Evolutionary conservation across 73 alveolate species (phyloP).

Genomic region (Tetrahymena thermophila): DNA sequence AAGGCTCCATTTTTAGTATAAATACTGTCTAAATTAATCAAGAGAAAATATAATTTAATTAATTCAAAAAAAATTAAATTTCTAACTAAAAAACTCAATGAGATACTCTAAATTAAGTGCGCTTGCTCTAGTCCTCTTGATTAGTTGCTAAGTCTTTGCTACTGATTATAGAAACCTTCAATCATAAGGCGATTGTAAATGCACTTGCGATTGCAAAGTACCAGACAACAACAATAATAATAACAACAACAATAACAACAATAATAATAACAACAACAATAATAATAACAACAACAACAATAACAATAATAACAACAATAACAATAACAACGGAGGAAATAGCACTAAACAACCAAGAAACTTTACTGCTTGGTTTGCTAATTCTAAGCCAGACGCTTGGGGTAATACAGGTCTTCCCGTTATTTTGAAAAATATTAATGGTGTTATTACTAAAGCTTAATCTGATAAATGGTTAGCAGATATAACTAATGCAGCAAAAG

Average conservation of each 20-base stretch:
- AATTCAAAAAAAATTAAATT: too few relatives aligned
- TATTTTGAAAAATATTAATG: not conserved
- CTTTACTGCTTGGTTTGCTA: not conserved
- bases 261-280: not conserved
- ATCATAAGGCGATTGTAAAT: not conserved
- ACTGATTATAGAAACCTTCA: not conserved
- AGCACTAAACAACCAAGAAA: not conserved
- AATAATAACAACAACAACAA: not conserved
- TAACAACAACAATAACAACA: not conserved
- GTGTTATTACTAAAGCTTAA: not conserved
- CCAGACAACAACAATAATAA: not conserved
- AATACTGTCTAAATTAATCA: not conserved
- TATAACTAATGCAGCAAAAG: not conserved
- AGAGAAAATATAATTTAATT: too few relatives aligned
- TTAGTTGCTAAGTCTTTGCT: not conserved
- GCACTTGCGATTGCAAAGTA: not conserved
- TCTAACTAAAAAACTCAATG: not conserved
- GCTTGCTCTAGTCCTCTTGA: not conserved
- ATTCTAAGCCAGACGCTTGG: not conserved
- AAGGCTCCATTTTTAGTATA: not conserved
- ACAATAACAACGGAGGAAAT: not conserved
- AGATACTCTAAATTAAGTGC: not conserved
- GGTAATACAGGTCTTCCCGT: not conserved
- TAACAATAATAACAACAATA: not conserved
- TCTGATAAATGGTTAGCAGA: not conserved